These are phyloP conservation scores for Cercophora sp. DNA, from an alignment of 495 filamentous ascomycete species.

Conservation along the genomic window DNA sequence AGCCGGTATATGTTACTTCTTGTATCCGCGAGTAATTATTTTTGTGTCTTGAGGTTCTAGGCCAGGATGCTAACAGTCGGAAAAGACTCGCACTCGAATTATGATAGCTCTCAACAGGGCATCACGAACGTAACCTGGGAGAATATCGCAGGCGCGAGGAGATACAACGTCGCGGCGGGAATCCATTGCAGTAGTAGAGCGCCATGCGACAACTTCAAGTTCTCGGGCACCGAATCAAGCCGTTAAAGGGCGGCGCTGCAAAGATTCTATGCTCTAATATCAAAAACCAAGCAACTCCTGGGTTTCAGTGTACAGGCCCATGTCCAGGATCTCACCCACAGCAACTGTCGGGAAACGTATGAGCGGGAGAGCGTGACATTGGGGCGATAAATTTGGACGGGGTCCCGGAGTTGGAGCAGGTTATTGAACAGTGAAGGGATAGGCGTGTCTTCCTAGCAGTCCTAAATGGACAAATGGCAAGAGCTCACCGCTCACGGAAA, in stretches of 20 bases:
- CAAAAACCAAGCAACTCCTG: constrained; percentile 33
- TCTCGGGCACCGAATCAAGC: constrained; percentile 49
- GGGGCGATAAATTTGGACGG: no score
- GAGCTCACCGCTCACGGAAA: no score
- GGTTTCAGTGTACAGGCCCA: constrained; percentile 39
- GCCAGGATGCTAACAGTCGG: no score
- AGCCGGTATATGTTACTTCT: constrained; percentile 55
- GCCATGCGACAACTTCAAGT: constrained; percentile 48
- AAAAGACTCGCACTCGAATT: constrained; percentile 42
- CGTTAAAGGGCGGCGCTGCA: constrained; percentile 35
- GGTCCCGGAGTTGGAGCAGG: no score
- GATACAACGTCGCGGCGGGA: constrained; percentile 51
- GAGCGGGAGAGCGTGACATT: no score
- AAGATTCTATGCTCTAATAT: constrained; percentile 47
- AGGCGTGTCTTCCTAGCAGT: no score
- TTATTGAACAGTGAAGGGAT: no score
- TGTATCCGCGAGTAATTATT: no score
- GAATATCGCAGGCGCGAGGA: constrained; percentile 53
- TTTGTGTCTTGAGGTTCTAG: no score
- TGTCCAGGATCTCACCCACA: constrained; percentile 42
- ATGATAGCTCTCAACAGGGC: constrained; percentile 48
- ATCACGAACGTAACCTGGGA: constrained; percentile 51
- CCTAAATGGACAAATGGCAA: no score
- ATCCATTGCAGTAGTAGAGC: constrained; percentile 49
- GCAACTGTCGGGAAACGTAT: constrained; percentile 41